A percentile compares a stretch with the other conserved stretches of the same genome.
Evolutionary conservation across 352 stramenopile genomes (phyloP).

Genomic region (Aphanomyces invadans): DNA sequence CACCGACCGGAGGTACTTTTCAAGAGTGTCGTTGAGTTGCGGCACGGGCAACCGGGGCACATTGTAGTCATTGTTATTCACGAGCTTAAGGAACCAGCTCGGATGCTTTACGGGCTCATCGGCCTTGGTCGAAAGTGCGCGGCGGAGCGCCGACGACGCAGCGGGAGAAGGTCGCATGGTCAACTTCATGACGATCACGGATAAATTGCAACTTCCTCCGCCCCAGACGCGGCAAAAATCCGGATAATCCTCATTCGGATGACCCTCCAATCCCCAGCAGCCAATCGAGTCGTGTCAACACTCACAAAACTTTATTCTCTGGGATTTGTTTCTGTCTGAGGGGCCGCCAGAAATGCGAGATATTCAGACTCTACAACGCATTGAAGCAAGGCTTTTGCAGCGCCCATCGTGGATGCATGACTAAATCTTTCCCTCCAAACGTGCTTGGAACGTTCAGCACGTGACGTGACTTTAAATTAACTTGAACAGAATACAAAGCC

Average conservation of each 20-base stretch:
- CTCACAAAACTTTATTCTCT: too few relatives aligned
- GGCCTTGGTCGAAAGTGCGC: slow-evolving; percentile 13
- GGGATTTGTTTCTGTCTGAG: too few relatives aligned
- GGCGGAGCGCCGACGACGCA: not conserved
- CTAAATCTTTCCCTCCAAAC: too few relatives aligned
- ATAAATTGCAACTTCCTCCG: slow-evolving; percentile 12
- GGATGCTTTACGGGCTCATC: slow-evolving; percentile 15
- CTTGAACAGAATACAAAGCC: too few relatives aligned
- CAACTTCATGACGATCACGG: slow-evolving; percentile 3
- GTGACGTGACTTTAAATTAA: too few relatives aligned
- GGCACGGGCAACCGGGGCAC: slow-evolving; percentile 81
- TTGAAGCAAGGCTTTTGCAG: too few relatives aligned
- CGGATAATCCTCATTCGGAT: not conserved
- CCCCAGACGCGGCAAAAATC: not conserved
- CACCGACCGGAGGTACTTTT: slow-evolving; percentile 78
- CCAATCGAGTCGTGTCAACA: not conserved
- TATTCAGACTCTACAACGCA: too few relatives aligned
- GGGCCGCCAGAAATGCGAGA: too few relatives aligned
- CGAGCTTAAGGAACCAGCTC: slow-evolving; percentile 68
- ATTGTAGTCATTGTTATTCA: slow-evolving; percentile 69
- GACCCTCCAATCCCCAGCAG: not conserved
- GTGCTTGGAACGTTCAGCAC: too few relatives aligned
- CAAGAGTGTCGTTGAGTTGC: slow-evolving; percentile 80
- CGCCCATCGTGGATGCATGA: too few relatives aligned
- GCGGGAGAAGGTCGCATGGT: not conserved